Evolutionary conservation across 2,329 filamentous ascomycete species (phyloP), one percentile per base, ranked within the genome.

Genomic region (Trichoderma atrobrunneum): DNA sequence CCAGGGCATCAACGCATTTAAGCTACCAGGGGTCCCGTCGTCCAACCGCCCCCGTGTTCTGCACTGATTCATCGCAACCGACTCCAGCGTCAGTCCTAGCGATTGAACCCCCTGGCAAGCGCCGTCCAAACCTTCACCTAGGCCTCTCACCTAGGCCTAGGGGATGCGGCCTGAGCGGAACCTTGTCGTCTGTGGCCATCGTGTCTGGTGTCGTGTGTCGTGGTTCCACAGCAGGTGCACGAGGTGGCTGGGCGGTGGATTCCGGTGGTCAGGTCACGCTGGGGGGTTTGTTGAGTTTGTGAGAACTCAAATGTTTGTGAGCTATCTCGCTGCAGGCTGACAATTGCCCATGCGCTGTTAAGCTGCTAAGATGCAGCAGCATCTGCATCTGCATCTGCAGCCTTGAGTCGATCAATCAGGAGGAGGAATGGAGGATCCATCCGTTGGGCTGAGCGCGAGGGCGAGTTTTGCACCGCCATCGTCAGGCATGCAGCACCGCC

Each of bases 1-100:
- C 36, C 62, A 70, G 67, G 67, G 67, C 67, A 70, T 70, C 67
- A 70, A 70, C 67, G 67, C 67, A 62, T 70, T 54, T 26, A 61
- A 51, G 56, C 39, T 36, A 30, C n/a, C 56, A 61, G 48, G 63
- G 63, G 48, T 24, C n/a, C 43, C 8, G 8, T 51, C 43, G 51
- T n/a, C 39, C 39, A 18, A n/a, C 39, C 39, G 39, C 39, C 56
- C 56, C 26, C 56, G 65, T 68, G 65, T 18, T 68, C 36, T 26
- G 34, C 65, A 43, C 65, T 68, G 65, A 68, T 68, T 68, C 65
- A 68, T 56, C 65, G 14, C 26, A n/a, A 6, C 28, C 43, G 43
- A 12, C 0, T 51, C 43, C 43, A 51, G 43, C 43, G 43, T 51
- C 43, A 21, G 43, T 51, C n/a, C 18, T 51, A n/a, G 36, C 26